Base-by-base conservation (phyloP, 208 protist species). In the Trichomonas tenax region DNA sequence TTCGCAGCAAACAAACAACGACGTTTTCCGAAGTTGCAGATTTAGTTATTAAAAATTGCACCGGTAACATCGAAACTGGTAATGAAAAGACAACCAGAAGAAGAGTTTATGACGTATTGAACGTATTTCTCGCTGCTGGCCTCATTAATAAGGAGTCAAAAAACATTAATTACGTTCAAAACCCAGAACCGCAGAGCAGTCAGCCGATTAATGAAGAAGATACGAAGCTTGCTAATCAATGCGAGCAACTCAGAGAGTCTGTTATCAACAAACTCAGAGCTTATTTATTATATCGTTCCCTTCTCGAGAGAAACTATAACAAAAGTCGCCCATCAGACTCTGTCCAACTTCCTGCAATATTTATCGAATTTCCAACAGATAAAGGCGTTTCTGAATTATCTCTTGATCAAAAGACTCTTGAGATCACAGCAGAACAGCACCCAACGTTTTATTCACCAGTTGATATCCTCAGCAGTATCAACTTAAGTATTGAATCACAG, bases 1-100 rank as follows among this genome's bases (percentile, higher is more conserved):
- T 93, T 34, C 40, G 44, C 26, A 93, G 8, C 17, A 48, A 51
- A 0, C 44, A n/a, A 58, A 34, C 41, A 58, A 93, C 86, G 15
- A 93, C 86, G 3, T 93, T 93, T 93, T 23, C 40, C 15, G 44
- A 93, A 93, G 86, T 93, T 51, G 86, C 86, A 23, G 86, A 93
- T 93, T 9, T 51, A 51, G 44, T 93, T 10, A 48, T 48, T 38
- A 9, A 89, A 46, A 40, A 89, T 23, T 44, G 17, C 15, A 34
- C 6, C 31, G 40, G 17, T 31, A 17, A 41, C 34, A 51, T 51
- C 3, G 81, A 84, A 84, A 38, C n/a, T 34, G 26, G 15, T 58
- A 44, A 93, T 15, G 15, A 51, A 38, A 93, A 38, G 46, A 93
- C 86, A 58, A 34, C 45, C 11, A 48, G 86, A 15, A 48, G 86